These are phyloP conservation scores for Asterella californica DNA, from an alignment of 225 moss, liverwort and hornwort species.

Conservation along the genomic window DNA sequence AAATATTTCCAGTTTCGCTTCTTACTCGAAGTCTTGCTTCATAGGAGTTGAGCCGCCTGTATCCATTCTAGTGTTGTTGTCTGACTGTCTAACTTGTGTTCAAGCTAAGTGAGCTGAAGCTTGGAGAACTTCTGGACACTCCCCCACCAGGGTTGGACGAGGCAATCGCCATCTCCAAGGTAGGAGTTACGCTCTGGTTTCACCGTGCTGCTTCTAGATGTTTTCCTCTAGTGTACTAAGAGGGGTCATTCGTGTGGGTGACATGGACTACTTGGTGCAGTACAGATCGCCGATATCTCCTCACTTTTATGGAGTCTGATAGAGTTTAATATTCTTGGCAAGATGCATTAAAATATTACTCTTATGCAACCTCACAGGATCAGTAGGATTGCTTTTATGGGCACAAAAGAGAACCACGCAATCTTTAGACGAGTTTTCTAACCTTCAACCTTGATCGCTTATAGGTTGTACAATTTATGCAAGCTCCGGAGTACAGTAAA, in stretches of 20 bases:
- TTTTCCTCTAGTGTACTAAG: not conserved
- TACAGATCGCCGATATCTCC: not conserved
- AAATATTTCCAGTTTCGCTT: not conserved
- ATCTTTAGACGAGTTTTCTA: not conserved
- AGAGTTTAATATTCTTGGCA: not conserved
- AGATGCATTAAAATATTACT: too few species aligned
- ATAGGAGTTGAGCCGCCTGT: not conserved
- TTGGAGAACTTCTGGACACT: constrained; percentile 85
- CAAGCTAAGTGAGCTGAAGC: constrained; percentile 89
- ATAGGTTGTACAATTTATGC: constrained; percentile 91
- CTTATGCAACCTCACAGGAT: too few species aligned
- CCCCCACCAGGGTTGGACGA: constrained; percentile 91
- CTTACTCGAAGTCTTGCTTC: not conserved
- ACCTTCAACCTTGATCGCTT: constrained; percentile 2
- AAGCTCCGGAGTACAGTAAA: constrained; percentile 82
- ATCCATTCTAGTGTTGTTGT: not conserved
- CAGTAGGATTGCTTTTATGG: too few species aligned
- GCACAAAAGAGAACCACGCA: too few species aligned
- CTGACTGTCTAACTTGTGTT: constrained; percentile 29
- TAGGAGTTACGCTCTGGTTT: constrained; percentile 6
- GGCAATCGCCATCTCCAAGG: constrained; percentile 97
- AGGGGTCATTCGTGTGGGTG: too few species aligned
- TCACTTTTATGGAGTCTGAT: not conserved
- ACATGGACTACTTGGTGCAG: too few species aligned
- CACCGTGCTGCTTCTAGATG: not conserved